A percentile compares a stretch with the other conserved stretches of the same genome.
Evolutionary conservation across 2,329 filamentous ascomycete species (phyloP).

Genomic region (Penicillium concentricum): DNA sequence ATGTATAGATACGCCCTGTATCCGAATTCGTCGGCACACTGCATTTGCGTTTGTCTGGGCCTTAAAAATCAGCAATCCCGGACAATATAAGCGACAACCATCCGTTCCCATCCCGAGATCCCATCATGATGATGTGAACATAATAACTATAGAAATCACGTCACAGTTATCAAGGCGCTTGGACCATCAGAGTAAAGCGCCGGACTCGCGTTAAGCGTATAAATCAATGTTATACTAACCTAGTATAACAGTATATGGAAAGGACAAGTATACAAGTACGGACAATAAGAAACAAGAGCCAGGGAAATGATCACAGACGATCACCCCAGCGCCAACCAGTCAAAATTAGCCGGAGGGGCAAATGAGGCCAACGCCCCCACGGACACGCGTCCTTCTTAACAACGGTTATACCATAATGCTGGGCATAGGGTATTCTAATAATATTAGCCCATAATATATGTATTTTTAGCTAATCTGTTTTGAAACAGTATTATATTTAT

Average conservation of each 20-base stretch:
- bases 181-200: neutral
- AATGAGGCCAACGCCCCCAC: conserved; percentile 16
- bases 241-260: neutral
- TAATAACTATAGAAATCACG: conserved; percentile 3
- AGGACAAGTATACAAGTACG: conserved; percentile 5
- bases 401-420: neutral
- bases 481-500: neutral
- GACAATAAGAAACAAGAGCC: neutral
- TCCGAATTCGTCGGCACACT: neutral
- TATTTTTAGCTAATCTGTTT: neutral
- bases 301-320: conserved; percentile 25
- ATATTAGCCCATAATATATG: neutral
- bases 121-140: conserved; percentile 7
- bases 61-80: neutral
- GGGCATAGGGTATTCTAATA: neutral
- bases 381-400: conserved; percentile 21
- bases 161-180: conserved; percentile 8
- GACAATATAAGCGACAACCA: conserved; percentile 6
- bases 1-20: neutral
- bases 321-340: conserved; percentile 19
- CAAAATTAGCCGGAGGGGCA: conserved; percentile 10
- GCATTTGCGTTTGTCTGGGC: neutral
- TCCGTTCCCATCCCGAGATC: neutral
- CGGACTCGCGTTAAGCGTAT: neutral
- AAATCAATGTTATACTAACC: neutral